Percentiles rank a stretch among this genome's conserved stretches.
Conservation (phyloP, 2,329 filamentous ascomycete genomes). For the Niveomyces coronatus region DNA sequence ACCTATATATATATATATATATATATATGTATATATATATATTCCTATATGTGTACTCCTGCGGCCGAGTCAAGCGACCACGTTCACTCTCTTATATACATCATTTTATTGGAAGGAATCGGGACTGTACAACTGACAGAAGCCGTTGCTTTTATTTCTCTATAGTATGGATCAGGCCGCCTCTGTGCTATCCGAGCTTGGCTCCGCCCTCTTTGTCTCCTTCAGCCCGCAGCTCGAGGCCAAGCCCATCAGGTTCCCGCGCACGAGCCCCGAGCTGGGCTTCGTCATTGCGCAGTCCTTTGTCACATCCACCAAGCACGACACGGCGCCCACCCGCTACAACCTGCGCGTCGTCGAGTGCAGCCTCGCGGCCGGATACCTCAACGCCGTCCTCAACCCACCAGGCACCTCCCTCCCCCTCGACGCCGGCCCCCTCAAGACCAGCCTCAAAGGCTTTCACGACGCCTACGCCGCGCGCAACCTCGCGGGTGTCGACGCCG, state of each 20-base stretch:
- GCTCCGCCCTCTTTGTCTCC: slow-evolving; percentile 79
- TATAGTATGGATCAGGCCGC: slow-evolving; percentile 94
- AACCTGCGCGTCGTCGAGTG: slow-evolving; percentile 95
- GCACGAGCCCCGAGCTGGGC: slow-evolving; percentile 69
- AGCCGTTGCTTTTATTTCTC: too few relatives aligned
- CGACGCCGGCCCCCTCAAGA: slow-evolving; percentile 73
- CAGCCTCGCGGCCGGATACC: slow-evolving; percentile 69
- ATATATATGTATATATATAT: too few relatives aligned
- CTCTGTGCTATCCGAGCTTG: slow-evolving; percentile 82
- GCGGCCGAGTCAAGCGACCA: too few relatives aligned
- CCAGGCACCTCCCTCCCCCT: slow-evolving; percentile 51
- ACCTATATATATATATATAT: too few relatives aligned
- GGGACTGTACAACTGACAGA: neutral
- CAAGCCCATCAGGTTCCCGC: slow-evolving; percentile 70
- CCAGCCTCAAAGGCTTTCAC: slow-evolving; percentile 80
- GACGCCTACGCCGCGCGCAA: slow-evolving; percentile 49
- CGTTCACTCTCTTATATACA: too few relatives aligned
- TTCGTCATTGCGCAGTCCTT: slow-evolving; percentile 95
- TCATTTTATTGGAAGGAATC: neutral
- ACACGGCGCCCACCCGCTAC: slow-evolving; percentile 88
- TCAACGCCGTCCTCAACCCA: slow-evolving; percentile 48
- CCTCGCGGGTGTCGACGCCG: slow-evolving; percentile 32
- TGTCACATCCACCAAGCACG: slow-evolving; percentile 87
- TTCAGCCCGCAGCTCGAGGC: slow-evolving; percentile 74
- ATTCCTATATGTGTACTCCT: too few relatives aligned